Evolutionary conservation across 2,329 filamentous ascomycete species (phyloP).

Genomic region (Exophiala xenobiotica): DNA sequence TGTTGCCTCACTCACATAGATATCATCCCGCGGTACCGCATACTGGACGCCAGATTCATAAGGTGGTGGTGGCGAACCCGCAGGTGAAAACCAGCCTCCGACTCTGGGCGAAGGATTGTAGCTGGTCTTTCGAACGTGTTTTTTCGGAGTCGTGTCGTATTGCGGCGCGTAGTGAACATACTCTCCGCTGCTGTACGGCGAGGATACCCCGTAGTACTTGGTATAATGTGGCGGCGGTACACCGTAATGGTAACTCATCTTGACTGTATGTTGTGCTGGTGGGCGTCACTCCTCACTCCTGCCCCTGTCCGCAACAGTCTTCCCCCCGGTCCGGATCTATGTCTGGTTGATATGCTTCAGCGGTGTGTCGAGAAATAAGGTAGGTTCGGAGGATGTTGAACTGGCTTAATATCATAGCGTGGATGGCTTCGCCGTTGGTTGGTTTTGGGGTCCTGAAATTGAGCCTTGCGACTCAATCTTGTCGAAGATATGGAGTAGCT

Average conservation of each 20-base stretch:
- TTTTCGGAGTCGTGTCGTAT: conserved; percentile 44
- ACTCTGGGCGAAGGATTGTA: conserved; percentile 44
- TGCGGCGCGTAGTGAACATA: conserved; percentile 32
- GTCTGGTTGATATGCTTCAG: conserved; percentile 21
- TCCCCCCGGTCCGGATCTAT: conserved; percentile 31
- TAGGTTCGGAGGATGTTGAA: conserved; percentile 26
- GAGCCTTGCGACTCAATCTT: conserved; percentile 28
- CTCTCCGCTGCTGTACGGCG: conserved; percentile 29
- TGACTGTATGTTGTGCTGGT: conserved; percentile 13
- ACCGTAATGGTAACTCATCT: conserved; percentile 31
- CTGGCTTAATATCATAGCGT: conserved; percentile 32
- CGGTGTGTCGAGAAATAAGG: conserved; percentile 24
- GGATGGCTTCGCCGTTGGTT: conserved; percentile 21
- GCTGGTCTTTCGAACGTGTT: conserved; percentile 59
- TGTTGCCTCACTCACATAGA: conserved; percentile 66
- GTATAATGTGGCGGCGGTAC: conserved; percentile 30
- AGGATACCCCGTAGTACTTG: conserved; percentile 38
- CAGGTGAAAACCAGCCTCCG: conserved; percentile 42
- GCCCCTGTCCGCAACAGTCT: conserved; percentile 24
- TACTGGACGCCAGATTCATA: conserved; percentile 50
- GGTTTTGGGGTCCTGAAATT: conserved; percentile 21
- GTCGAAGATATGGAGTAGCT: conserved; percentile 6
- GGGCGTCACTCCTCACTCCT: conserved; percentile 27
- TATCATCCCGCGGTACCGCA: conserved; percentile 54
- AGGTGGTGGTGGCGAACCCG: conserved; percentile 47